phyloP scores from a whole-genome alignment of 2,329 filamentous ascomycete genomes.

The Coniochaeta sp. region DNA sequence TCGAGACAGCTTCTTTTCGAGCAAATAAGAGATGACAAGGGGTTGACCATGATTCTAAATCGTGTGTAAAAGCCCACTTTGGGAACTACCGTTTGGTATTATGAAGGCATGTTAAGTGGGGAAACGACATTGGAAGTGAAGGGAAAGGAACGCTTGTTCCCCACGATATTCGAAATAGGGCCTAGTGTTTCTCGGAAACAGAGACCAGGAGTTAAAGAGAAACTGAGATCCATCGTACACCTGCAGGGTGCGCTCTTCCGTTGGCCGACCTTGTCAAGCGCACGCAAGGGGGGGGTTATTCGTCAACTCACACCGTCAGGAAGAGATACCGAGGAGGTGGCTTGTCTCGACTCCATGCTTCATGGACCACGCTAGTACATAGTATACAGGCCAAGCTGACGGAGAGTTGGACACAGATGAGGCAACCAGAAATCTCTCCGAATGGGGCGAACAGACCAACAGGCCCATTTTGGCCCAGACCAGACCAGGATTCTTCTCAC shows the following conservation, averaged over 20 bases:
- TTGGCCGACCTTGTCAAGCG: not conserved
- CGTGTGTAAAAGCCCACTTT: not conserved
- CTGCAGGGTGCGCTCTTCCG: not conserved
- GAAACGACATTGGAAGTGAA: not conserved
- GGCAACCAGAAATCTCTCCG: constrained; percentile 1
- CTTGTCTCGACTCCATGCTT: constrained; percentile 27
- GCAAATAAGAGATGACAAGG: not conserved
- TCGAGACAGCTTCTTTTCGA: not conserved
- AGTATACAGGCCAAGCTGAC: constrained; percentile 1
- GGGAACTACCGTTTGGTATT: not conserved
- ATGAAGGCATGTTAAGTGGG: not conserved
- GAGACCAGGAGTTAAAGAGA: not conserved
- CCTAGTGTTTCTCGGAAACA: constrained; percentile 1
- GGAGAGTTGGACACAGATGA: not conserved
- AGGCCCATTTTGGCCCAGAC: not conserved
- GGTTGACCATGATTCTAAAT: not conserved
- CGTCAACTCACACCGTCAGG: constrained; percentile 10
- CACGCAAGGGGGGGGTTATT: constrained; percentile 6
- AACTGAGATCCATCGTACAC: not conserved
- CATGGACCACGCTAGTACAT: constrained; percentile 9
- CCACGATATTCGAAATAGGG: not conserved
- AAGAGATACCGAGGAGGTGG: constrained; percentile 24
- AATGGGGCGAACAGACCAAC: not conserved
- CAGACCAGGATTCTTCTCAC: constrained; percentile 6
- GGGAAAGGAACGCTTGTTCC: not conserved